A percentile compares a stretch with the other conserved stretches of the same genome.
These are phyloP conservation scores for Microdochium nivale DNA, from an alignment of 2,329 filamentous ascomycete genomes.

Conservation along the genomic window DNA sequence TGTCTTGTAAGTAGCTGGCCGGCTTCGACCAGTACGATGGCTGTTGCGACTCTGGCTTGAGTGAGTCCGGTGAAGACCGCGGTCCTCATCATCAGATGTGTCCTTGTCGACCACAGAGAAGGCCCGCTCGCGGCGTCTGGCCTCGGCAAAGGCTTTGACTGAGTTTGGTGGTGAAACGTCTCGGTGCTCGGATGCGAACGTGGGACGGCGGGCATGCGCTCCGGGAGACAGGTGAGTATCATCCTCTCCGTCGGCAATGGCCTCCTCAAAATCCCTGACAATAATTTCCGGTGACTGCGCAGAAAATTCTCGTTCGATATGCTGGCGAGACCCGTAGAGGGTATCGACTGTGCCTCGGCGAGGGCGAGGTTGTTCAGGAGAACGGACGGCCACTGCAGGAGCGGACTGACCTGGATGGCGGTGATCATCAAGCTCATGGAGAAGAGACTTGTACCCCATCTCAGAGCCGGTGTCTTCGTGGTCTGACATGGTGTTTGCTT, in stretches of 20 bases:
- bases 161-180: conserved; percentile 89
- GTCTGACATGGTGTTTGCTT: conserved; percentile 57
- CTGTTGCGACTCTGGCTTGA: conserved; percentile 61
- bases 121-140: conserved; percentile 74
- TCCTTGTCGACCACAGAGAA: conserved; percentile 34
- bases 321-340: conserved; percentile 45
- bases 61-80: conserved; percentile 57
- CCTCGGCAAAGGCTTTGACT: conserved; percentile 92
- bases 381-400: conserved; percentile 42
- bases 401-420: conserved; percentile 48
- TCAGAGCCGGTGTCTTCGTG: conserved; percentile 51
- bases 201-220: conserved; percentile 41
- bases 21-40: conserved; percentile 37
- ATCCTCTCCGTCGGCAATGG: conserved; percentile 66
- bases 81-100: background rate
- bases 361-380: conserved; percentile 34
- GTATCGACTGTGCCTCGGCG: conserved; percentile 70
- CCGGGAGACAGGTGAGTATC: conserved; percentile 35
- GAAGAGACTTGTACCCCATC: conserved; percentile 62
- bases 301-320: conserved; percentile 28
- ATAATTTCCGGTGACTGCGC: conserved; percentile 32
- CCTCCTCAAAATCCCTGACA: conserved; percentile 80
- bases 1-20: conserved; percentile 45
- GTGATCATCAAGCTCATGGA: conserved; percentile 83
- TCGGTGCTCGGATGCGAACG: conserved; percentile 53